Conservation (phyloP, 192 early-diverging fungal genomes). For the Piromyces finnis region DNA sequence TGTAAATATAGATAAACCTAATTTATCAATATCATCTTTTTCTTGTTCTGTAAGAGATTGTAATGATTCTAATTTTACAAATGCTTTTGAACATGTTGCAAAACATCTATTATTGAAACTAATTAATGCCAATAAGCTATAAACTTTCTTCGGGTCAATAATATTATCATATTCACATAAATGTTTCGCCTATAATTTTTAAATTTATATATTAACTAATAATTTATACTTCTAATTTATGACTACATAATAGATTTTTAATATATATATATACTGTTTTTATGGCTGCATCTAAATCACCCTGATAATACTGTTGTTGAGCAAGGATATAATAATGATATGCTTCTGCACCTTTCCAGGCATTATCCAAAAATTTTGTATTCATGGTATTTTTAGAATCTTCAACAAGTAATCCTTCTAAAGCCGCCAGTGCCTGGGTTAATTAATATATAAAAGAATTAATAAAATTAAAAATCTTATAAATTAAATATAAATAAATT, state of each 20-base stretch:
- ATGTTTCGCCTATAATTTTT: conserved; percentile 16
- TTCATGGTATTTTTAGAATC: neutral
- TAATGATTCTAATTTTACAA: conserved; percentile 27
- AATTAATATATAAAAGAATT: no score
- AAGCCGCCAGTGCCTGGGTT: conserved; percentile 11
- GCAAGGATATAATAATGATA: conserved; percentile 36
- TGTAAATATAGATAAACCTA: conserved; percentile 30
- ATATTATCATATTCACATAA: conserved; percentile 32
- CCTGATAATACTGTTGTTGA: conserved; percentile 33
- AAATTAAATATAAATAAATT: no score
- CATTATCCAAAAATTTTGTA: conserved; percentile 11
- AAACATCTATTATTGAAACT: conserved; percentile 24
- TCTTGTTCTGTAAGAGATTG: conserved; percentile 10
- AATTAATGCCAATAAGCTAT: conserved; percentile 21
- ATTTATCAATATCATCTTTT: conserved; percentile 14
- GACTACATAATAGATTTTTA: no score
- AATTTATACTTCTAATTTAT: no score
- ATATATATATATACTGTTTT: conserved; percentile 16
- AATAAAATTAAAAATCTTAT: no score
- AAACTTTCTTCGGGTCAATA: conserved; percentile 18
- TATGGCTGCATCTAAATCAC: conserved; percentile 19
- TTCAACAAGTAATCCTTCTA: conserved; percentile 21
- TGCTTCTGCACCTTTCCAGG: conserved; percentile 39
- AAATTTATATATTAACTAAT: neutral
- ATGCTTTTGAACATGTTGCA: conserved; percentile 24